Conservation (phyloP, 176 grass and related monocot species). For the Musa troglodytarum region DNA sequence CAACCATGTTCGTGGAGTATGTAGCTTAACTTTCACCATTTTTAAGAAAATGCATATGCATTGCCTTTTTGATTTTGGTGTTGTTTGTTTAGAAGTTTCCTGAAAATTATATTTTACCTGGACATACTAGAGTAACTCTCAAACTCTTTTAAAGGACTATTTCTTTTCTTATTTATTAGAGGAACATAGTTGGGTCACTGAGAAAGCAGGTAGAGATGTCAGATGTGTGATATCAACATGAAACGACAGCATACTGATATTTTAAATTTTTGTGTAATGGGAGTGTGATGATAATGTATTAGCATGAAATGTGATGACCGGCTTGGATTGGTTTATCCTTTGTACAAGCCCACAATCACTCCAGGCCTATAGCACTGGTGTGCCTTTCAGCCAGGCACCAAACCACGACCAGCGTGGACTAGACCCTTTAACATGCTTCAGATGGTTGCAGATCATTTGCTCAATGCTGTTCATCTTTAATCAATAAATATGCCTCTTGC, state of each 20-base stretch:
- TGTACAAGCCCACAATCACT: neutral
- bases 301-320: neutral
- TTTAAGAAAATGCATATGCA: neutral
- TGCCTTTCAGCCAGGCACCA: neutral
- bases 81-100: too few relatives aligned
- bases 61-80: neutral
- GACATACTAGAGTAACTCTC: too few relatives aligned
- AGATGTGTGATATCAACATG: neutral
- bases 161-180: neutral
- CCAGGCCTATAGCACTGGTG: neutral
- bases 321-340: neutral
- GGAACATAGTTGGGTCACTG: neutral
- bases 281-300: too few relatives aligned
- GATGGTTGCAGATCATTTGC: neutral
- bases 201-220: neutral
- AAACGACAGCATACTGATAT: neutral
- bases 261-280: neutral
- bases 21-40: constrained; percentile 18
- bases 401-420: neutral
- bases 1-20: constrained; percentile 47
- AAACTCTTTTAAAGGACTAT: too few relatives aligned
- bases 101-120: too few relatives aligned
- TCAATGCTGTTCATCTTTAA: neutral
- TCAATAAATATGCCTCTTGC: neutral
- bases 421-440: neutral